Percentiles rank a stretch among this genome's conserved stretches.
Evolutionary conservation across 1,284 basidiomycete genomes (phyloP).

Genomic region (Mycosarcoma maydis): DNA sequence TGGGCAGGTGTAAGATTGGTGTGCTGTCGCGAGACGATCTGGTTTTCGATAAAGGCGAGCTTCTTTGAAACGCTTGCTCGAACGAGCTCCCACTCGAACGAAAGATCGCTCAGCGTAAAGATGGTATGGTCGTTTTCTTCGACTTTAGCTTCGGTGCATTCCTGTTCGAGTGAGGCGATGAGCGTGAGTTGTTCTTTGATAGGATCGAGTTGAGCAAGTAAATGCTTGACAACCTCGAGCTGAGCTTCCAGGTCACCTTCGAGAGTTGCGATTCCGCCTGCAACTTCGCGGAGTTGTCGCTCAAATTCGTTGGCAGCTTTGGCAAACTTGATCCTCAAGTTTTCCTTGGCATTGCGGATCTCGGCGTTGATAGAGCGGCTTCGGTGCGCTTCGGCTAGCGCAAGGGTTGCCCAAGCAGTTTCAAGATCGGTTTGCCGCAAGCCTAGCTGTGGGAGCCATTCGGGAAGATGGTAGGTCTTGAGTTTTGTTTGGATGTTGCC

Average conservation of each 20-base stretch:
- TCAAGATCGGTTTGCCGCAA: constrained; percentile 76
- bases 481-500: constrained; percentile 95
- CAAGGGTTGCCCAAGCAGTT: constrained; percentile 77
- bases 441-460: constrained; percentile 54
- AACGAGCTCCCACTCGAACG: constrained; percentile 87
- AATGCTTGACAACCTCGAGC: constrained; percentile 33
- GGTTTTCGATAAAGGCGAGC: constrained; percentile 94
- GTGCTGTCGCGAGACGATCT: constrained; percentile 91
- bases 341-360: constrained; percentile 76
- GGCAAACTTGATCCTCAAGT: constrained; percentile 83
- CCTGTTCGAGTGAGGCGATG: constrained; percentile 66
- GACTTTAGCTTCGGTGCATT: constrained; percentile 87
- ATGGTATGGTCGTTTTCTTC: constrained; percentile 98
- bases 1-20: constrained; percentile 93
- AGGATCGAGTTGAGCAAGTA: constrained; percentile 41
- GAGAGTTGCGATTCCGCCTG: constrained; percentile 43
- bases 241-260: constrained; percentile 57
- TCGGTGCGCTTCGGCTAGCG: constrained; percentile 79
- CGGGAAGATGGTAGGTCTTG: constrained; percentile 79
- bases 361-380: constrained; percentile 88
- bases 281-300: constrained; percentile 48
- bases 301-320: constrained; percentile 85
- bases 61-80: constrained; percentile 85
- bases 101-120: constrained; percentile 87
- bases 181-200: constrained; percentile 36